phyloP scores from a whole-genome alignment of 1,139 yeast species.

The Candida pseudoviswanathii region DNA sequence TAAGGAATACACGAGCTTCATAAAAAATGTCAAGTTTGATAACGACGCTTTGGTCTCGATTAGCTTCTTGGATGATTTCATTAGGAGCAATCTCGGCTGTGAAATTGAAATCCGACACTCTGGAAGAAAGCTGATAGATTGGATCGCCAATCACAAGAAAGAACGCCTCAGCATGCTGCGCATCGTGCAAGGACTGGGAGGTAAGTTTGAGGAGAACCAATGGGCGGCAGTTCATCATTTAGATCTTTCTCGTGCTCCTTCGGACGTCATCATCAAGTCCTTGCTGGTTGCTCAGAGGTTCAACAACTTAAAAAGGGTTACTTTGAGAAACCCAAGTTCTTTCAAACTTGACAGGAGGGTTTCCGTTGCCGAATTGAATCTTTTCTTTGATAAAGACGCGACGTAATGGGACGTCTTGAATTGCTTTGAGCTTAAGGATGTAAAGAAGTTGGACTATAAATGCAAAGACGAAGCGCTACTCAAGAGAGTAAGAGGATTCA shows the following conservation, averaged over 20 bases:
- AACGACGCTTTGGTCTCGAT: background rate
- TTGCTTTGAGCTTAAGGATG: too few relatives aligned
- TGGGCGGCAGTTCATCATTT: background rate
- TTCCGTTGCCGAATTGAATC: background rate
- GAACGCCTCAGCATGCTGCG: too few relatives aligned
- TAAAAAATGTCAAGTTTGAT: background rate
- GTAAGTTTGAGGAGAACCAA: background rate
- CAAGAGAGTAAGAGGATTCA: too few relatives aligned
- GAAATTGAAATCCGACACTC: background rate
- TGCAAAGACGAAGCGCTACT: too few relatives aligned
- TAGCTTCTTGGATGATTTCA: background rate
- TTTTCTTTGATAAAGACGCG: background rate
- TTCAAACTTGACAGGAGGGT: background rate
- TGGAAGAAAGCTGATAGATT: too few relatives aligned
- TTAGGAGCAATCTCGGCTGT: background rate
- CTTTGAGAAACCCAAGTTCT: background rate
- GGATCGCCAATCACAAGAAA: too few relatives aligned
- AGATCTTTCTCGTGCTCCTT: background rate
- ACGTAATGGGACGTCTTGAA: too few relatives aligned
- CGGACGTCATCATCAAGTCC: background rate
- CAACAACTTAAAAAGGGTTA: background rate
- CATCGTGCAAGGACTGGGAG: too few relatives aligned
- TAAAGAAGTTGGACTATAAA: too few relatives aligned
- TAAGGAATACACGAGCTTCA: background rate
- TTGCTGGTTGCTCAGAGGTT: background rate